A percentile compares a stretch with the other conserved stretches of the same genome.
phyloP scores from a whole-genome alignment of 352 stramenopile genomes.

The Globisporangium parvum region DNA sequence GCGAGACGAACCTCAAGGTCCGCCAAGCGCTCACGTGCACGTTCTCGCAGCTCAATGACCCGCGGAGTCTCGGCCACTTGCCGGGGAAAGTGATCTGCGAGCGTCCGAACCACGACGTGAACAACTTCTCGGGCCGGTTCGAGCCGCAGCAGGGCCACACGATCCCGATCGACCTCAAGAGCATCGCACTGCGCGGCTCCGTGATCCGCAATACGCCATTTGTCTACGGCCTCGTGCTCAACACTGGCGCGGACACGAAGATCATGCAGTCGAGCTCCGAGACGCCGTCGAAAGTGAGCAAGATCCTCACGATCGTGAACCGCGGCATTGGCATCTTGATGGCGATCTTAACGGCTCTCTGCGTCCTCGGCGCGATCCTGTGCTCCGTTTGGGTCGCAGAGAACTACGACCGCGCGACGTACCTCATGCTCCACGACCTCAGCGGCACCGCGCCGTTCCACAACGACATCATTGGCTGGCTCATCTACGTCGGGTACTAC shows the following conservation, averaged over 20 bases:
- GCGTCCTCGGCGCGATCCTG: conserved; percentile 59
- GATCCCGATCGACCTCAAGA: conserved; percentile 84
- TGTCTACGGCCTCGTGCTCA: conserved; percentile 75
- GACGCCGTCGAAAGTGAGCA: conserved; percentile 70
- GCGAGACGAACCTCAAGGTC: conserved; percentile 86
- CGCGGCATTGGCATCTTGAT: conserved; percentile 72
- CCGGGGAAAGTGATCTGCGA: conserved; percentile 67
- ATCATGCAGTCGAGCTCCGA: conserved; percentile 83
- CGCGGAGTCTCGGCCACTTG: conserved; percentile 53
- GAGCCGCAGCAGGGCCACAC: conserved; percentile 68
- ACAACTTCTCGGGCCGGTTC: conserved; percentile 77
- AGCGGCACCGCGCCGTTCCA: conserved; percentile 59
- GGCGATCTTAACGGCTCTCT: conserved; percentile 60
- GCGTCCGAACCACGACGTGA: conserved; percentile 84
- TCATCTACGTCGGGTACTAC: conserved; percentile 83
- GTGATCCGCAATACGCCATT: conserved; percentile 84
- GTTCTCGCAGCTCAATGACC: conserved; percentile 77
- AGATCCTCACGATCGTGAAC: conserved; percentile 83
- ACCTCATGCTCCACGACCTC: conserved; percentile 67
- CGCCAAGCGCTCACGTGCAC: conserved; percentile 76
- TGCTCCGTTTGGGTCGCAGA: conserved; percentile 64
- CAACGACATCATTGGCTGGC: conserved; percentile 58
- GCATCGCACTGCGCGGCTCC: conserved; percentile 69
- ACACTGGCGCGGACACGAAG: conserved; percentile 80
- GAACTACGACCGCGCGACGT: conserved; percentile 50